These are phyloP conservation scores for Ascosphaera apis DNA, from an alignment of 2,329 filamentous ascomycete genomes.

Conservation along the genomic window DNA sequence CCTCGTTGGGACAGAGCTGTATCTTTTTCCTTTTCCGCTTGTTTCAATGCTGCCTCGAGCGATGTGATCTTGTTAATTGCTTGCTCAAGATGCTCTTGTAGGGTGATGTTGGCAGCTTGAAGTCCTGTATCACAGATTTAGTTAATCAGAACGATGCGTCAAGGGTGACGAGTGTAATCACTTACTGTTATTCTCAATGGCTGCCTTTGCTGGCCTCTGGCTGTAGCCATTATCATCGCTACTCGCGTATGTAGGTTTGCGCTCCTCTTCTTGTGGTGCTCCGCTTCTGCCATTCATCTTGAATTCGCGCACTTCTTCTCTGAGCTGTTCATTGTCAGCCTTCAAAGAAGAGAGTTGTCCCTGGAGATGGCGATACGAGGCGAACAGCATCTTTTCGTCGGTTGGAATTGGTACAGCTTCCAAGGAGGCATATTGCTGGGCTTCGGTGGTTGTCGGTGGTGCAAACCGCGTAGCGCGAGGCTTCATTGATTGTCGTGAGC, in stretches of 20 bases:
- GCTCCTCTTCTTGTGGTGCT: slow-evolving; percentile 25
- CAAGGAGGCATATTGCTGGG: slow-evolving; percentile 23
- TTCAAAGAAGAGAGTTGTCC: slow-evolving; percentile 35
- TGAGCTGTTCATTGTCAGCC: slow-evolving; percentile 26
- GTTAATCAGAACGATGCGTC: slow-evolving; percentile 11
- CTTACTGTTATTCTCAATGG: slow-evolving; percentile 18
- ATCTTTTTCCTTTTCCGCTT: slow-evolving; percentile 32
- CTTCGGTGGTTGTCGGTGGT: slow-evolving; percentile 17
- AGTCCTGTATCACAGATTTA: slow-evolving; percentile 17
- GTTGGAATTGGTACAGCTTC: slow-evolving; percentile 33
- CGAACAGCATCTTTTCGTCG: slow-evolving; percentile 39
- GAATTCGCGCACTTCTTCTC: neutral
- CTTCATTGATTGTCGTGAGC: slow-evolving; percentile 28
- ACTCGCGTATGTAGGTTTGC: slow-evolving; percentile 19
- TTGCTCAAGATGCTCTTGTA: slow-evolving; percentile 32
- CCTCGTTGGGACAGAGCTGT: slow-evolving; percentile 33
- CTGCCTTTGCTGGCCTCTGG: slow-evolving; percentile 11
- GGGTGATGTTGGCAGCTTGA: slow-evolving; percentile 28
- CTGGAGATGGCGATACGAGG: slow-evolving; percentile 34
- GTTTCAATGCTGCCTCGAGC: slow-evolving; percentile 30
- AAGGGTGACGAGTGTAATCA: slow-evolving; percentile 6
- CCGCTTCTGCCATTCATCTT: slow-evolving; percentile 13
- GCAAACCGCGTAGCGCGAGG: slow-evolving; percentile 30
- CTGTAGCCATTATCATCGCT: slow-evolving; percentile 25
- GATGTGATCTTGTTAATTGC: slow-evolving; percentile 31